phyloP scores from a whole-genome alignment of 1,284 basidiomycete species.

The Hymenochaete sp. region DNA sequence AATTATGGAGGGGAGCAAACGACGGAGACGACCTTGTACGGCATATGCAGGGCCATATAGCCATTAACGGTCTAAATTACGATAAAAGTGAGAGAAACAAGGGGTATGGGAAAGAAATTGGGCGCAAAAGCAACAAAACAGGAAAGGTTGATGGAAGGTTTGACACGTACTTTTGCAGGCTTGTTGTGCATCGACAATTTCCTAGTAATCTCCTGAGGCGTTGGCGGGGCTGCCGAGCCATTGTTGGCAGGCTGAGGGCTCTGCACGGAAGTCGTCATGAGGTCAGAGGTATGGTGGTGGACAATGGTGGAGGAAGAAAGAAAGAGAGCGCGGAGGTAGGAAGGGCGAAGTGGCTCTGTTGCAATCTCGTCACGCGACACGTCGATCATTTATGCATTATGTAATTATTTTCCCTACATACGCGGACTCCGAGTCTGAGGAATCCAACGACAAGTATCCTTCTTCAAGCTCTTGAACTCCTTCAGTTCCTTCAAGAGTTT shows the following conservation, averaged over 20 bases:
- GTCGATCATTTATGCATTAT: no score
- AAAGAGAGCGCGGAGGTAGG: neutral
- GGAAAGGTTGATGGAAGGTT: constrained; percentile 13
- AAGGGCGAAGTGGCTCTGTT: neutral
- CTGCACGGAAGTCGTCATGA: constrained; percentile 11
- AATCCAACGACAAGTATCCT: no score
- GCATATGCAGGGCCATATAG: neutral
- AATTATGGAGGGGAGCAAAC: neutral
- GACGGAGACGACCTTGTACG: neutral
- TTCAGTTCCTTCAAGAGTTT: no score
- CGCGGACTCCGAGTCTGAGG: no score
- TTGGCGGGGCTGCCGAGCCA: constrained; percentile 55
- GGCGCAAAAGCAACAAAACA: neutral
- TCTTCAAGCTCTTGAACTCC: no score
- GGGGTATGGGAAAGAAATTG: neutral
- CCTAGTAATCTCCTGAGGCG: constrained; percentile 77
- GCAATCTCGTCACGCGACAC: no score
- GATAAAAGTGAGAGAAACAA: constrained; percentile 16
- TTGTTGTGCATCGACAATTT: constrained; percentile 69
- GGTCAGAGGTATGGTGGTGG: neutral
- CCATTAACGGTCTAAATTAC: no score
- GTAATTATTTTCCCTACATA: no score
- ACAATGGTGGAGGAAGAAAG: neutral
- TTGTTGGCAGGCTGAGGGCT: neutral
- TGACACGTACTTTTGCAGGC: constrained; percentile 18